Percentiles rank a stretch among this genome's conserved stretches.
Evolutionary conservation across 805 yeast genomes (phyloP).

Genomic region (Wickerhamiella azyma): DNA sequence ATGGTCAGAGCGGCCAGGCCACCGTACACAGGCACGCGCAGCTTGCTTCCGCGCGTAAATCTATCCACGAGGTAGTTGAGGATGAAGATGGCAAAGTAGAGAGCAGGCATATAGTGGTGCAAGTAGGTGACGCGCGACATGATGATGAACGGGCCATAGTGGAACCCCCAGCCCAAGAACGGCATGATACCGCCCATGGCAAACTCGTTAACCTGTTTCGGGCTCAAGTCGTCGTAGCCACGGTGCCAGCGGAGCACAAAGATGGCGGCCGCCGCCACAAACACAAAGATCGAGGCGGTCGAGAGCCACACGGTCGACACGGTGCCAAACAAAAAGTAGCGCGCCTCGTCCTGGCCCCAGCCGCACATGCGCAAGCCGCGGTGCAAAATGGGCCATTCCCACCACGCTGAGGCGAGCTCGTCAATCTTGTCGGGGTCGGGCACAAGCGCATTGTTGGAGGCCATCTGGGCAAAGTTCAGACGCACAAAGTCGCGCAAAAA

Average conservation of each 20-base stretch:
- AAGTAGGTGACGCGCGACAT: constrained; percentile 97
- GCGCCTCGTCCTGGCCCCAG: constrained; percentile 43
- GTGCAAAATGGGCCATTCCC: constrained; percentile 70
- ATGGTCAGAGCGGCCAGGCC: constrained; percentile 38
- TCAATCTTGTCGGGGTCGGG: constrained; percentile 65
- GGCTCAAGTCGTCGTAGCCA: constrained; percentile 38
- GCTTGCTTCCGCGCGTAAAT: constrained; percentile 27
- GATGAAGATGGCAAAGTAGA: constrained; percentile 81
- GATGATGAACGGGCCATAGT: constrained; percentile 72
- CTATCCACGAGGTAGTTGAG: constrained; percentile 47
- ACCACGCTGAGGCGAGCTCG: constrained; percentile 57
- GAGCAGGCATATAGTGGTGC: constrained; percentile 91
- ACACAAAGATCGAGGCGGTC: constrained; percentile 25
- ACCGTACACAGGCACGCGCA: constrained; percentile 29
- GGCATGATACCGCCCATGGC: constrained; percentile 67
- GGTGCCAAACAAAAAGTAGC: constrained; percentile 56
- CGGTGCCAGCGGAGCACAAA: constrained; percentile 54
- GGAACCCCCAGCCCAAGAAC: constrained; percentile 80
- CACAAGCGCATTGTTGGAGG: constrained; percentile 67
- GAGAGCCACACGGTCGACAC: constrained; percentile 55
- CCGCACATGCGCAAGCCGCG: constrained; percentile 66
- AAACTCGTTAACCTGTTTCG: constrained; percentile 30
- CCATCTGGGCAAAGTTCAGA: constrained; percentile 68
- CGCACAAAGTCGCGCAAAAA: constrained; percentile 59
- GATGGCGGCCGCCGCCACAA: constrained; percentile 28